phyloP scores from a whole-genome alignment of 139 green algal species.

The Chlamydomonas sp. region DNA sequence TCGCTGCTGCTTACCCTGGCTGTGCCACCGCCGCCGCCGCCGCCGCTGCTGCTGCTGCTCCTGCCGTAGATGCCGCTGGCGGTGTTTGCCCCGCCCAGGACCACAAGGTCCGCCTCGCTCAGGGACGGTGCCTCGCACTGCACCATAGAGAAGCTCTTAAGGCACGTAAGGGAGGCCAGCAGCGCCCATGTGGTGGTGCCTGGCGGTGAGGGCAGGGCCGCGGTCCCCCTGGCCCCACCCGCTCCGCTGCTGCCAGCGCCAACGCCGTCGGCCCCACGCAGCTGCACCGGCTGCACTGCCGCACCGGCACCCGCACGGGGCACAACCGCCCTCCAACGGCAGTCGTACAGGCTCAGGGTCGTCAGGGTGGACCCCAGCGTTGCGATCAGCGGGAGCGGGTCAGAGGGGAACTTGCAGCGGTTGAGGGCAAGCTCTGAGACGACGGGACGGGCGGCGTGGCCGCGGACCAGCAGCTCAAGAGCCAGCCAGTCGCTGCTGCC shows the following conservation, averaged over 20 bases:
- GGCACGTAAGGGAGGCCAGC: background rate
- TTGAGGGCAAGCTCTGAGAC: background rate
- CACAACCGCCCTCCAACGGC: background rate
- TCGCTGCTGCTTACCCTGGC: too few species aligned
- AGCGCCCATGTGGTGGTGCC: background rate
- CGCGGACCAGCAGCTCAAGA: background rate
- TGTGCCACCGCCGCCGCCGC: too few species aligned
- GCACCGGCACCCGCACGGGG: background rate
- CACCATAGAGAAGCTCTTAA: background rate
- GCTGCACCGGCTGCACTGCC: too few species aligned
- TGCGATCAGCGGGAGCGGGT: constrained; percentile 1
- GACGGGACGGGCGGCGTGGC: background rate
- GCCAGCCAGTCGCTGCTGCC: constrained; percentile 7
- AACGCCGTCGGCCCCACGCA: background rate
- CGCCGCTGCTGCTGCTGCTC: too few species aligned
- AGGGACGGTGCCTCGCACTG: constrained; percentile 8
- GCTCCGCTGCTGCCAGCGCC: background rate
- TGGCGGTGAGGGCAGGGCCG: background rate
- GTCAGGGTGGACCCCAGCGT: background rate
- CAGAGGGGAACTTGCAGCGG: constrained; percentile 13
- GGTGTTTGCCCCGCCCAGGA: background rate
- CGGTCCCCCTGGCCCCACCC: background rate
- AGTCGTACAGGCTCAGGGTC: background rate
- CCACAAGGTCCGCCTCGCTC: background rate
- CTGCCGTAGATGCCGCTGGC: too few species aligned